Conservation (phyloP, 2,329 filamentous ascomycete genomes). For the Sclerotinia glacialis region DNA sequence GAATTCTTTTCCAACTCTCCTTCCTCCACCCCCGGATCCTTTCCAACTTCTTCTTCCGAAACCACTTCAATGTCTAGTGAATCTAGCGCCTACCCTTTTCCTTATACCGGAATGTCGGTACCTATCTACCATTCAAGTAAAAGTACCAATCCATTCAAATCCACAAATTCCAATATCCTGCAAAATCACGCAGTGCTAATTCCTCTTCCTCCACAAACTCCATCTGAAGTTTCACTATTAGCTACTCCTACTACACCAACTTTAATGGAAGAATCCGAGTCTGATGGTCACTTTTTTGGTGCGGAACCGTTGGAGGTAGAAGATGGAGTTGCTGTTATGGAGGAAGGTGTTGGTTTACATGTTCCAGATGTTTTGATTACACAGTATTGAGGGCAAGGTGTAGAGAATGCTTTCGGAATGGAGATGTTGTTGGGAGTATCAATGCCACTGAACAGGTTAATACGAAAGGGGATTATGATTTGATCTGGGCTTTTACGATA, state of each 20-base stretch:
- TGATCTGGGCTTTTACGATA: background rate
- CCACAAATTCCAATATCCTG: background rate
- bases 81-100: background rate
- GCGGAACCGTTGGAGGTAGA: slow-evolving; percentile 48
- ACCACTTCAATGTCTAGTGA: background rate
- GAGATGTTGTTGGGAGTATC: background rate
- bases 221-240: slow-evolving; percentile 22
- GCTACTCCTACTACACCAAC: slow-evolving; percentile 23
- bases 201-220: slow-evolving; percentile 23
- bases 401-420: background rate
- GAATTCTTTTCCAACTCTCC: background rate
- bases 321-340: slow-evolving; percentile 54
- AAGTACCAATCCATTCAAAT: background rate
- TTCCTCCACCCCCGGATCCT: slow-evolving; percentile 4
- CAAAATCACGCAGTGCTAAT: slow-evolving; percentile 8
- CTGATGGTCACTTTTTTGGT: slow-evolving; percentile 39
- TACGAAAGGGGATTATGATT: background rate
- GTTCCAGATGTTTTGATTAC: slow-evolving; percentile 46
- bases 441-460: background rate
- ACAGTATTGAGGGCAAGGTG: slow-evolving; percentile 24
- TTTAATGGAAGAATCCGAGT: slow-evolving; percentile 39
- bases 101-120: background rate
- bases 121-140: background rate
- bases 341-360: slow-evolving; percentile 53
- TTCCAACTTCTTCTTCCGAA: slow-evolving; percentile 13